phyloP scores from a whole-genome alignment of 495 filamentous ascomycete species.

The Hypoxylon fragiforme region DNA sequence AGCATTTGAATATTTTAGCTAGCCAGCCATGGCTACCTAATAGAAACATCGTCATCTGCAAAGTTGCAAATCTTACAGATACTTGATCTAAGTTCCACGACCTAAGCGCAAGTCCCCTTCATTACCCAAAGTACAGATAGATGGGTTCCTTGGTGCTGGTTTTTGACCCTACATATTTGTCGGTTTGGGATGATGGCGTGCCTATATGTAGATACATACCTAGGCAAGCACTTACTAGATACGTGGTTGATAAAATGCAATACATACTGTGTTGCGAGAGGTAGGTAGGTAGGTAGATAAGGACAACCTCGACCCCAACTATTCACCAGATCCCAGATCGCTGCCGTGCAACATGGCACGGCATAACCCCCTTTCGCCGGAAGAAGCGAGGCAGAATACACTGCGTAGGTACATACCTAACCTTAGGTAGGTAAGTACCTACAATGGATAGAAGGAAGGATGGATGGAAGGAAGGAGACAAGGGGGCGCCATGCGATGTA shows the following conservation, averaged over 20 bases:
- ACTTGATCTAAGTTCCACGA: slow-evolving; percentile 33
- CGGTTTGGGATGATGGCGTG: slow-evolving; percentile 29
- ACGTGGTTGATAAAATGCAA: no score
- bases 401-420: no score
- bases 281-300: slow-evolving; percentile 19
- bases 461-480: no score
- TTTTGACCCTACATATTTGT: slow-evolving; percentile 38
- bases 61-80: no score
- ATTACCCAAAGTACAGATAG: slow-evolving; percentile 29
- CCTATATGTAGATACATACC: no score
- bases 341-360: slow-evolving; percentile 22
- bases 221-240: no score
- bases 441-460: no score
- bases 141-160: slow-evolving; percentile 20
- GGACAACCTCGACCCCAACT: slow-evolving; percentile 33
- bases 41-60: slow-evolving; percentile 26
- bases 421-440: no score
- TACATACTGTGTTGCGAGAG: slow-evolving; percentile 12
- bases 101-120: slow-evolving; percentile 25
- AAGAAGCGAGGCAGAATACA: slow-evolving; percentile 31
- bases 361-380: slow-evolving; percentile 36
- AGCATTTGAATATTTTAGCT: slow-evolving; percentile 15
- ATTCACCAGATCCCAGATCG: slow-evolving; percentile 32
- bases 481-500: no score
- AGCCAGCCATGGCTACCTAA: slow-evolving; percentile 2